A percentile compares a stretch with the other conserved stretches of the same genome.
Conservation (phyloP, 2,329 filamentous ascomycete species). For the Botrytis elliptica region DNA sequence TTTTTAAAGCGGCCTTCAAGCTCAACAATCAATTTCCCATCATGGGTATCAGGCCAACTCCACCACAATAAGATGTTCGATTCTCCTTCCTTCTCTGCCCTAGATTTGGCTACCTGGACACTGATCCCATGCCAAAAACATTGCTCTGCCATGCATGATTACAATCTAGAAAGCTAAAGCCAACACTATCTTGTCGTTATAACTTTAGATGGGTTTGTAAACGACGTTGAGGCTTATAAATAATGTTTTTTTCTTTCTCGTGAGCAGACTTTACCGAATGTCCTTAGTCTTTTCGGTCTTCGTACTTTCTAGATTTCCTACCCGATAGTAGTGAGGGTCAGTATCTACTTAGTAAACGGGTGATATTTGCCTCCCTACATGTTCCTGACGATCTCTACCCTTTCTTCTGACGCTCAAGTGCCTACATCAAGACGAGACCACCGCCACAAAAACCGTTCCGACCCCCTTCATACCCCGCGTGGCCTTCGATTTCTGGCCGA, state of each 20-base stretch:
- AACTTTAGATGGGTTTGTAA: background rate
- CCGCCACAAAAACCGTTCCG: slow-evolving; percentile 1
- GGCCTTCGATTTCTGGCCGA: background rate
- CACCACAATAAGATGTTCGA: slow-evolving; percentile 3
- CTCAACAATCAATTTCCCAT: slow-evolving; percentile 16
- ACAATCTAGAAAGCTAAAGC: slow-evolving; percentile 1
- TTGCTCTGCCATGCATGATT: slow-evolving; percentile 5
- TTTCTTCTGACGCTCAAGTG: slow-evolving; percentile 8
- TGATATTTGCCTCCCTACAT: slow-evolving; percentile 8
- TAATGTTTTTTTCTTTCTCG: slow-evolving; percentile 7
- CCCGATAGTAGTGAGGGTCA: slow-evolving; percentile 1
- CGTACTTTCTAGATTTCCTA: background rate
- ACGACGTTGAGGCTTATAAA: slow-evolving; percentile 7
- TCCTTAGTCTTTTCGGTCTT: slow-evolving; percentile 1
- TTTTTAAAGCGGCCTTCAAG: slow-evolving; percentile 20
- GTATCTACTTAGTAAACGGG: background rate
- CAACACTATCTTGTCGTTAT: background rate
- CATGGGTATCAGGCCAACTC: slow-evolving; percentile 10
- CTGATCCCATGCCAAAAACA: background rate
- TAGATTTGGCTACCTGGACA: slow-evolving; percentile 3
- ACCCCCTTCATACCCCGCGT: slow-evolving; percentile 11
- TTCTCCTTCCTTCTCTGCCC: slow-evolving; percentile 2
- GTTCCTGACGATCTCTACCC: slow-evolving; percentile 21
- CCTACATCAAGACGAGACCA: slow-evolving; percentile 14
- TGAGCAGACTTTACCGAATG: background rate